These are phyloP conservation scores for Bathelium albidoporum DNA, from an alignment of 495 filamentous ascomycete genomes.

Conservation along the genomic window DNA sequence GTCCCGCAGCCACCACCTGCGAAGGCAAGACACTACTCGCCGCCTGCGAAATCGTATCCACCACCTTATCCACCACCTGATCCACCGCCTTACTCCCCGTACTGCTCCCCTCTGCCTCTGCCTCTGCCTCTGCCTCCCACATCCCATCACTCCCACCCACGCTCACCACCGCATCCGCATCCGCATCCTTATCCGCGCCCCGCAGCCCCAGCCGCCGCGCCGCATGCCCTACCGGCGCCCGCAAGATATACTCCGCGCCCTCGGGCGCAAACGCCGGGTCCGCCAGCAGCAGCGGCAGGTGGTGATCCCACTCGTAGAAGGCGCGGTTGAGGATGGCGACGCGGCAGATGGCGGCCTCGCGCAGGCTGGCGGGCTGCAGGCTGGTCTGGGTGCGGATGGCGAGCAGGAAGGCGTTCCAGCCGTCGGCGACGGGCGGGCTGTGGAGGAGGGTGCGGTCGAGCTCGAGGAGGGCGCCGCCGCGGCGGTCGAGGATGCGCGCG, in stretches of 20 bases:
- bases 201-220: slow-evolving; percentile 75
- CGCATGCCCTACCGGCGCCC: slow-evolving; percentile 53
- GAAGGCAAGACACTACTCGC: neutral
- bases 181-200: too few relatives aligned
- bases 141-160: too few relatives aligned
- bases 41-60: slow-evolving; percentile 16
- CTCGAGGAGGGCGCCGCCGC: slow-evolving; percentile 53
- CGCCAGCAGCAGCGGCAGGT: slow-evolving; percentile 46
- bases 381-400: slow-evolving; percentile 59
- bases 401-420: slow-evolving; percentile 69
- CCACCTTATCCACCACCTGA: slow-evolving; percentile 35
- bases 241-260: neutral
- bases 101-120: slow-evolving; percentile 25
- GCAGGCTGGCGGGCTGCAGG: slow-evolving; percentile 46
- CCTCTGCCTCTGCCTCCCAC: slow-evolving; percentile 87
- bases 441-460: slow-evolving; percentile 69
- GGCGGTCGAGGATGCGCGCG: slow-evolving; percentile 49
- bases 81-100: slow-evolving; percentile 29
- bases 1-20: slow-evolving; percentile 30
- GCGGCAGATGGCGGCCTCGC: slow-evolving; percentile 64
- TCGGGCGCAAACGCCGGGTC: neutral
- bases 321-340: slow-evolving; percentile 65
- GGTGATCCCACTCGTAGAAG: slow-evolving; percentile 71
- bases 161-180: too few relatives aligned
- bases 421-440: slow-evolving; percentile 59